Evolutionary conservation across 305 asterid species (phyloP).

Genomic region (Solanum chacoense): DNA sequence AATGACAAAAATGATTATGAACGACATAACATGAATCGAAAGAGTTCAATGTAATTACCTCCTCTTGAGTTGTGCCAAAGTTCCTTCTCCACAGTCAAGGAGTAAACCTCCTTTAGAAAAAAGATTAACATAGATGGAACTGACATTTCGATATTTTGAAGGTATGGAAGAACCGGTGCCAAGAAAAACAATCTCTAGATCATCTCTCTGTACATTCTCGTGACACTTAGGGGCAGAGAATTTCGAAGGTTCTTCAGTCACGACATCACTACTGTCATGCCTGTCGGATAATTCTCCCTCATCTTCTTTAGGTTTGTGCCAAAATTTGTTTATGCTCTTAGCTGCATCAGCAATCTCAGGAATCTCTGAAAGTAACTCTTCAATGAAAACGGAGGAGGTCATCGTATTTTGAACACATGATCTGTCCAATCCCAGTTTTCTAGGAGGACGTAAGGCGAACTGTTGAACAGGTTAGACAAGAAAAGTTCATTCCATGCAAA

Average conservation of each 20-base stretch:
- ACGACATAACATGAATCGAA: background rate
- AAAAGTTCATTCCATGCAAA: background rate
- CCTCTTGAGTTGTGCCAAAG: constrained; percentile 80
- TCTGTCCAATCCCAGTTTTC: constrained; percentile 65
- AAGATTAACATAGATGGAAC: constrained; percentile 64
- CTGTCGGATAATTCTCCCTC: background rate
- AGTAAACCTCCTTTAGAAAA: constrained; percentile 65
- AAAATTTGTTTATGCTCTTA: constrained; percentile 31
- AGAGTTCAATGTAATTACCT: constrained; percentile 26
- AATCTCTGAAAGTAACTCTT: constrained; percentile 54
- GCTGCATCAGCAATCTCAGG: constrained; percentile 62
- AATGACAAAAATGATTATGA: background rate
- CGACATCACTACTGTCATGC: background rate
- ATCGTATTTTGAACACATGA: constrained; percentile 38
- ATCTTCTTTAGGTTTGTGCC: constrained; percentile 17
- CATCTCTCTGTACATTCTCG: constrained; percentile 54
- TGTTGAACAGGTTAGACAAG: background rate
- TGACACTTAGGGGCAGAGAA: constrained; percentile 41
- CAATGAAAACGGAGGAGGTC: constrained; percentile 36
- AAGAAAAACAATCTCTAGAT: constrained; percentile 78
- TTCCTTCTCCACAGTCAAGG: constrained; percentile 90
- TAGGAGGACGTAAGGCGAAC: constrained; percentile 66
- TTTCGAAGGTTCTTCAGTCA: constrained; percentile 38
- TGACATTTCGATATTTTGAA: constrained; percentile 80
- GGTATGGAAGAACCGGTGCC: constrained; percentile 96